Percentiles rank a stretch among this genome's conserved stretches.
Evolutionary conservation across 2,329 filamentous ascomycete species (phyloP).

Genomic region (Coleophoma eucalyptorum): DNA sequence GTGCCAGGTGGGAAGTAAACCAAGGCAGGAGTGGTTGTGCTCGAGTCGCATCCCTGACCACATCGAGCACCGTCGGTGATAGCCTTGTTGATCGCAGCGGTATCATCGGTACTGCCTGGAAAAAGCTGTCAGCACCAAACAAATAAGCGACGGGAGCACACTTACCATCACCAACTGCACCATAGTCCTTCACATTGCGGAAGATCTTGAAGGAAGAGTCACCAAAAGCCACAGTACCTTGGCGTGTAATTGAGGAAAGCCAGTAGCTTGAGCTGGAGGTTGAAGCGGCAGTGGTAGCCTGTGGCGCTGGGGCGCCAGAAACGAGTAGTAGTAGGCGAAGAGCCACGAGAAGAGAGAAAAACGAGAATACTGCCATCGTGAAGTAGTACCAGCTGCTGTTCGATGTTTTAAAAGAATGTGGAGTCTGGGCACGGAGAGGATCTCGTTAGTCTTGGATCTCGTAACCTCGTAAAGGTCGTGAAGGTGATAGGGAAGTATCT

Average conservation of each 20-base stretch:
- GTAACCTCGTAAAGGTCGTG: not conserved
- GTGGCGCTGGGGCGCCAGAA: conserved; percentile 17
- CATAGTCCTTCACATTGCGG: conserved; percentile 74
- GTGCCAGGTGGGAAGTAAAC: conserved; percentile 90
- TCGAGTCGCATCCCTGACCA: conserved; percentile 76
- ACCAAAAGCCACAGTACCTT: conserved; percentile 28
- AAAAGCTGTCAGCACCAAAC: conserved; percentile 37
- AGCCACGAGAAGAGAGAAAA: conserved; percentile 22
- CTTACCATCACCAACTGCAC: conserved; percentile 61
- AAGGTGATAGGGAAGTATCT: not conserved
- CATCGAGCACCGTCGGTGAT: conserved; percentile 78
- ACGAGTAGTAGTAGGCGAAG: conserved; percentile 22
- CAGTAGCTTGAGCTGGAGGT: conserved; percentile 20
- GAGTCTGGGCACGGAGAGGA: conserved; percentile 10
- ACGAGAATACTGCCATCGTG: conserved; percentile 25
- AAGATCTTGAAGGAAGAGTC: conserved; percentile 64
- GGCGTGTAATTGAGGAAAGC: conserved; percentile 24
- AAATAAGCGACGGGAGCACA: conserved; percentile 37
- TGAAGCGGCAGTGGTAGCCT: conserved; percentile 8
- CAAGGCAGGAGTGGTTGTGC: conserved; percentile 77
- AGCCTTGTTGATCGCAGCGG: conserved; percentile 78
- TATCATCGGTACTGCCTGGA: conserved; percentile 70
- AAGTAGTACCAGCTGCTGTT: conserved; percentile 28
- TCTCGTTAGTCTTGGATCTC: conserved; percentile 11
- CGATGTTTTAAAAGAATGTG: conserved; percentile 25